These are phyloP conservation scores for Pseudodiploospora longispora DNA, from an alignment of 2,329 filamentous ascomycete species.

Conservation along the genomic window DNA sequence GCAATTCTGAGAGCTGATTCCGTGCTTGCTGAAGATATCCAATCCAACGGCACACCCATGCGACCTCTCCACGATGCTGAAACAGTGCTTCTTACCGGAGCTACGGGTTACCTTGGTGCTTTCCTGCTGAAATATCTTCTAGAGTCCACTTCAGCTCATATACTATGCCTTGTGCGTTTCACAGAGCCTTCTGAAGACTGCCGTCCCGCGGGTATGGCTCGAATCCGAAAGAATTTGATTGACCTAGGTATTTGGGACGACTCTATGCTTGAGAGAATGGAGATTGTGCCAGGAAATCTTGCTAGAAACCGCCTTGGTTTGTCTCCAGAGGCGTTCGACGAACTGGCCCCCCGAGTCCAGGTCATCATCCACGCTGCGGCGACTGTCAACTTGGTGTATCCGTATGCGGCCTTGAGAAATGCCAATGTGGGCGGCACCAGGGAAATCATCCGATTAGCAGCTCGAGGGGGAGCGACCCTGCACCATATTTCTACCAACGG, in stretches of 20 bases:
- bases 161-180: slow-evolving; percentile 68
- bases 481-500: slow-evolving; percentile 78
- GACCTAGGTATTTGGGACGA: slow-evolving; percentile 73
- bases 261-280: slow-evolving; percentile 67
- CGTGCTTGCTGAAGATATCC: slow-evolving; percentile 61
- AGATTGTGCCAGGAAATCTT: slow-evolving; percentile 67
- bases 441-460: slow-evolving; percentile 65
- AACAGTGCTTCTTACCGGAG: slow-evolving; percentile 64
- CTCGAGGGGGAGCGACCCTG: slow-evolving; percentile 58
- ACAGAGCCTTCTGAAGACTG: slow-evolving; percentile 58
- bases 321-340: slow-evolving; percentile 54
- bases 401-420: slow-evolving; percentile 65
- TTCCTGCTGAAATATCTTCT: slow-evolving; percentile 64
- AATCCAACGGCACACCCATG: slow-evolving; percentile 44
- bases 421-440: slow-evolving; percentile 74
- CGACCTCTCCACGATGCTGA: slow-evolving; percentile 55
- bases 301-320: slow-evolving; percentile 62
- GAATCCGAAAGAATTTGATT: slow-evolving; percentile 68
- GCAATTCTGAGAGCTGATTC: slow-evolving; percentile 60
- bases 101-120: slow-evolving; percentile 68
- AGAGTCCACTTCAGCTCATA: slow-evolving; percentile 58
- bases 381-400: slow-evolving; percentile 73
- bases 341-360: slow-evolving; percentile 56
- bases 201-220: slow-evolving; percentile 58
- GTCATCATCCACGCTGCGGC: slow-evolving; percentile 73